phyloP scores from a whole-genome alignment of 139 green algal genomes.

The Yamagishiella unicocca region DNA sequence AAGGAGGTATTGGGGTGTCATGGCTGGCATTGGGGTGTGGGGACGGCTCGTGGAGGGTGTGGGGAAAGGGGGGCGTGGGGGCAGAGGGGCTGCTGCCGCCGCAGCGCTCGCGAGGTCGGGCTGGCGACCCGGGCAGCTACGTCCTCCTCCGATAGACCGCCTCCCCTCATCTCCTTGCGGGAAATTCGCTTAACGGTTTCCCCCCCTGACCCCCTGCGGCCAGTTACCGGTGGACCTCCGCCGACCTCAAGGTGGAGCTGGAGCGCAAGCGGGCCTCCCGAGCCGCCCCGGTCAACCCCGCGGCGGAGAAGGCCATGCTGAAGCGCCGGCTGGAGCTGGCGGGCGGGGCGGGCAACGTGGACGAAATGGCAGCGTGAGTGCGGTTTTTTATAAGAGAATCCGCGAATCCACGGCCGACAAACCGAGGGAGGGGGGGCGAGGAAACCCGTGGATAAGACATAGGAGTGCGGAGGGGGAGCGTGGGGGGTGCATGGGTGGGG shows the following conservation, averaged over 20 bases:
- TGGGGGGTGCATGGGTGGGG: neutral
- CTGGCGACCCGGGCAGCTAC: neutral
- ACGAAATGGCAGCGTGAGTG: constrained; percentile 50
- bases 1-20: too few relatives aligned
- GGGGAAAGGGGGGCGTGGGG: too few relatives aligned
- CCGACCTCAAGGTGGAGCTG: constrained; percentile 53
- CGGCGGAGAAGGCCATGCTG: constrained; percentile 66
- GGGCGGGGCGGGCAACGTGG: neutral
- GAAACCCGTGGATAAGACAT: too few relatives aligned
- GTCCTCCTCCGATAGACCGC: neutral
- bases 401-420: too few relatives aligned
- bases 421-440: too few relatives aligned
- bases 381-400: too few relatives aligned
- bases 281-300: constrained; percentile 46
- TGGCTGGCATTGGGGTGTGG: too few relatives aligned
- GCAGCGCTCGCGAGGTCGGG: too few relatives aligned
- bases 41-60: too few relatives aligned
- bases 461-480: too few relatives aligned
- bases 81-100: neutral
- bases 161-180: neutral
- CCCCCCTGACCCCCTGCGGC: too few relatives aligned
- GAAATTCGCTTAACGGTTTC: too few relatives aligned
- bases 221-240: constrained; percentile 60
- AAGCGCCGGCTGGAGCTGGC: constrained; percentile 62
- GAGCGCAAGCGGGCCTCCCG: constrained; percentile 52